A percentile compares a stretch with the other conserved stretches of the same genome.
Conservation (phyloP, 768 basidiomycete species). For the Tulasnella sp. region DNA sequence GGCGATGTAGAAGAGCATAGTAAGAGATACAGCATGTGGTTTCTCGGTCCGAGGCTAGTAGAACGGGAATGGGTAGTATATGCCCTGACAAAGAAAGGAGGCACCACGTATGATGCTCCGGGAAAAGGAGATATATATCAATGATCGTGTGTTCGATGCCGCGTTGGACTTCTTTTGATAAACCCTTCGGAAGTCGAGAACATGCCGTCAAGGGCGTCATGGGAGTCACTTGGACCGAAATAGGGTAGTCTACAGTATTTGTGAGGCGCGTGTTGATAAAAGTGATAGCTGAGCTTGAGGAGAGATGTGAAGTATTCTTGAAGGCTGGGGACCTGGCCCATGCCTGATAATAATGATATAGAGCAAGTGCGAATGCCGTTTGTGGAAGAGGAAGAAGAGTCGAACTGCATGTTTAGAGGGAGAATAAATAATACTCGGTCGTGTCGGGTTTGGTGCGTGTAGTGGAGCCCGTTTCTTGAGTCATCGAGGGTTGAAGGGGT, state of each 20-base stretch:
- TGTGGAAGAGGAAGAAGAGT: background rate
- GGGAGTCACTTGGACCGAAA: background rate
- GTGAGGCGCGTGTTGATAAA: background rate
- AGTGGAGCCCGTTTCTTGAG: background rate
- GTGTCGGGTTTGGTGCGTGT: background rate
- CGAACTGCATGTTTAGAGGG: background rate
- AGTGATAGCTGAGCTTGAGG: background rate
- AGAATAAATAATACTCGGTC: background rate
- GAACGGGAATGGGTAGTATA: background rate
- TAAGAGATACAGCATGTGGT: background rate
- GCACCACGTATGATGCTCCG: background rate
- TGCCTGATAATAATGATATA: background rate
- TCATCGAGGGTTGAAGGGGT: background rate
- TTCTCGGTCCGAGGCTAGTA: background rate
- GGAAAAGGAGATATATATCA: background rate
- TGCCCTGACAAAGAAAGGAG: background rate
- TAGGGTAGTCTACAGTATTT: background rate
- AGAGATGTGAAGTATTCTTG: background rate
- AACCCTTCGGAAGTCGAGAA: background rate
- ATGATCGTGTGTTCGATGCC: conserved; percentile 1
- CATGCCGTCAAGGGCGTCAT: background rate
- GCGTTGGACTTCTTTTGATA: background rate
- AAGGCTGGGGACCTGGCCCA: background rate
- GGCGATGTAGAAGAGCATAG: background rate
- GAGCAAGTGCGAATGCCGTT: background rate